Evolutionary conservation across 179 eudicot genomes (phyloP), one percentile per base, ranked within the genome.

Genomic region (Corrigiola litoralis): DNA sequence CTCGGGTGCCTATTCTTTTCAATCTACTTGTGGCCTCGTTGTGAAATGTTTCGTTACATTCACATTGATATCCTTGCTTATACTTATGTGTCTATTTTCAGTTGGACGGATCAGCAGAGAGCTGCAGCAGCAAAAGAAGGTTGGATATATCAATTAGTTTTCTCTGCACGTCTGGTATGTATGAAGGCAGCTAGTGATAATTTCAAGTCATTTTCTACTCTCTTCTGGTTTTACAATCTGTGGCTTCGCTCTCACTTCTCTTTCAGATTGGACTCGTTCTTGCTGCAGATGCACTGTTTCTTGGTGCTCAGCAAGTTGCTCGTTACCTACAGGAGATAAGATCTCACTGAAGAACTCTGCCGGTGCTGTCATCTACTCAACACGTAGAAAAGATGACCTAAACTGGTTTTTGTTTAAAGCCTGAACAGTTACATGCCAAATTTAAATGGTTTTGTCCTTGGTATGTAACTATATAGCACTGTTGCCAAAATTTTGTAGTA

Each of bases 81-180:
- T 20, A 16, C 33, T 38, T 64, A 51, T 50, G 36, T 41, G 37
- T 62, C 23, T 36, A 4, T 37, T 69, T 53, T 70, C 79, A 92
- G 98, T 69, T 92, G 92, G 92, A 92, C 98, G 2, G 95, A 92
- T 74, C 98, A 90, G 71, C 98, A 92, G 75, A 86, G 97, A 75
- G 86, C 81, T 40, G 85, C 80, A 65, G 97, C 96, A 34, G 92
- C 98, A 25, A 85, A 76, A 75, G 95, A 92, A 78, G 95, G 98
- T 63, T 84, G 88, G 95, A 86, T 79, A 67, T 92, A 87, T 80
- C 79, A 90, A 70, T 65, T 92, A 66, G 86, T 82, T 65, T 92
- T 87, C 76, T 77, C 96, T 59, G 96, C 95, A 6, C 95, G 98
- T 38, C 60, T 87, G 95, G 98, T 92, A 79, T 65, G 25, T 46